Evolutionary conservation across 2,329 filamentous ascomycete genomes (phyloP).

Genomic region (Periconia sp.): DNA sequence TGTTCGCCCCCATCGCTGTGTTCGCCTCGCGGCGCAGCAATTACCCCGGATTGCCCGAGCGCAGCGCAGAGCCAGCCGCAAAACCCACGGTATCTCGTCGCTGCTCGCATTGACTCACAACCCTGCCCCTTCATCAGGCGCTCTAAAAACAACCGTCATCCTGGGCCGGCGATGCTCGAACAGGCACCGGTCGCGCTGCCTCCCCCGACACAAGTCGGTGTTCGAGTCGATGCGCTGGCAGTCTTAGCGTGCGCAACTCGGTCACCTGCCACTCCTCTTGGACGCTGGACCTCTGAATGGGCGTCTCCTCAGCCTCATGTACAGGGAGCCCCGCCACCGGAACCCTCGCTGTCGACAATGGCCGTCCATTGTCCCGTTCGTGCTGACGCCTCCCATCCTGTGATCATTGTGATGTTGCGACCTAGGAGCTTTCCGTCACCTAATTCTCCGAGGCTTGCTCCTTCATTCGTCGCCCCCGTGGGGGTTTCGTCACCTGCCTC

Average conservation of each 20-base stretch:
- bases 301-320: conserved; percentile 43
- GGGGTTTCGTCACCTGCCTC: conserved; percentile 32
- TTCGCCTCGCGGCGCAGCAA: conserved; percentile 10
- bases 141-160: conserved; percentile 37
- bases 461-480: conserved; percentile 37
- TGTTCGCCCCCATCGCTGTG: conserved; percentile 11
- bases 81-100: conserved; percentile 4
- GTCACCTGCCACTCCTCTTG: conserved; percentile 38
- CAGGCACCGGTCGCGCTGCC: conserved; percentile 43
- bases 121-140: conserved; percentile 29
- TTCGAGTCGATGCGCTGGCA: conserved; percentile 47
- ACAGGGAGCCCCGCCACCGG: conserved; percentile 42
- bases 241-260: conserved; percentile 39
- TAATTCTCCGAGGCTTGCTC: conserved; percentile 25
- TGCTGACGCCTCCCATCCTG: conserved; percentile 29
- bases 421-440: conserved; percentile 23
- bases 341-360: conserved; percentile 18
- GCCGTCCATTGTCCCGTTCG: conserved; percentile 50
- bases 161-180: conserved; percentile 30
- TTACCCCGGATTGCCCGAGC: conserved; percentile 26
- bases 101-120: conserved; percentile 14
- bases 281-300: conserved; percentile 31
- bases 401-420: conserved; percentile 36
- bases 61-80: conserved; percentile 19
- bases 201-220: conserved; percentile 38